These are phyloP conservation scores for Trichoderma endophyticum DNA, from an alignment of 2,329 filamentous ascomycete genomes.

Conservation along the genomic window DNA sequence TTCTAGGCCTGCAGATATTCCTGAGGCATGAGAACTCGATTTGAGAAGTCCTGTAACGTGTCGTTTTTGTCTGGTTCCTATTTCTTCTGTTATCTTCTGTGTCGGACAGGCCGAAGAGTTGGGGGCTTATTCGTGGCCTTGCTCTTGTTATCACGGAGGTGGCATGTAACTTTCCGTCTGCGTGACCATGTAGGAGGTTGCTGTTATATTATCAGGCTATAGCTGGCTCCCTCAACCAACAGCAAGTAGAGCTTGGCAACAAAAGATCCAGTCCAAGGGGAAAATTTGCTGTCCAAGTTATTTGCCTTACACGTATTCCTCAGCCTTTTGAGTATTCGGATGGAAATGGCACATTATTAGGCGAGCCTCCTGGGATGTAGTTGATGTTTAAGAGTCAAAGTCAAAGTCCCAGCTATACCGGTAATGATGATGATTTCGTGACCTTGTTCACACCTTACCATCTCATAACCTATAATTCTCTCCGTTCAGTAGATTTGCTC, in stretches of 20 bases:
- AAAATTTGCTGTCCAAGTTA: not conserved
- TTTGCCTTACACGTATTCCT: not conserved
- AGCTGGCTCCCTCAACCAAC: not conserved
- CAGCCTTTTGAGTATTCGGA: not conserved
- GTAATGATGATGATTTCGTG: not conserved
- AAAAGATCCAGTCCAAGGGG: not conserved
- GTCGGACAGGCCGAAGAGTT: not conserved
- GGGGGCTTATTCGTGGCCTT: not conserved
- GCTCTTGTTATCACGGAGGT: not conserved
- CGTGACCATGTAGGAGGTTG: not conserved
- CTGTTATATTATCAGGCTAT: not conserved
- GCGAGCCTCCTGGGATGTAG: too few species aligned
- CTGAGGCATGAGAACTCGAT: not conserved
- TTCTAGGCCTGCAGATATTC: not conserved
- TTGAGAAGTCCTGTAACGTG: not conserved
- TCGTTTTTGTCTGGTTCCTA: not conserved
- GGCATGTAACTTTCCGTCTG: not conserved
- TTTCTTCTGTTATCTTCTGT: not conserved
- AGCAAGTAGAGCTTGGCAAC: not conserved
- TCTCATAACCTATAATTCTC: not conserved
- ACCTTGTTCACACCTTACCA: not conserved
- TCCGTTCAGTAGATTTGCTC: not conserved
- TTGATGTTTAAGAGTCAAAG: not conserved
- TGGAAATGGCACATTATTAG: not conserved
- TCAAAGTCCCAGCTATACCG: not conserved